Percentiles rank a stretch among this genome's conserved stretches.
These are phyloP conservation scores for Calamus simplicifolius DNA, from an alignment of 176 grass and related monocot genomes.

Conservation along the genomic window DNA sequence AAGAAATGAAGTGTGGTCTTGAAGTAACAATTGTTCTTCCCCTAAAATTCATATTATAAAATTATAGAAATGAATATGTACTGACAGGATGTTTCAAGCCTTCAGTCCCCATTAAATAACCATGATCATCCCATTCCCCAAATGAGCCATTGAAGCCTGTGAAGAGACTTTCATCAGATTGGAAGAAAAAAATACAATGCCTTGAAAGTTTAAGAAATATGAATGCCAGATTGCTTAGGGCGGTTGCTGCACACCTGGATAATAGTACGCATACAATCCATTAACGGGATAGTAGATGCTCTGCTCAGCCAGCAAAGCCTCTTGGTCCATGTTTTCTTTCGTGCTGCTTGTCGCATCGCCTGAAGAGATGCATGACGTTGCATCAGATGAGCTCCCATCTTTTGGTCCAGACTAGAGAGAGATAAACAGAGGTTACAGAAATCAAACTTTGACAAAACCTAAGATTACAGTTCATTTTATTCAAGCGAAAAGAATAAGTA, in stretches of 20 bases:
- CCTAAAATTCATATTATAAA: too few species aligned
- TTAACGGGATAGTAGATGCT: slow-evolving; percentile 3
- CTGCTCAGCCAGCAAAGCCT: neutral
- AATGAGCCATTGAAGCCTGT: slow-evolving; percentile 6
- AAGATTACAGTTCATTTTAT: neutral
- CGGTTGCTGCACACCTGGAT: neutral
- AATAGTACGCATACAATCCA: neutral
- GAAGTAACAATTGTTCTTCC: too few species aligned
- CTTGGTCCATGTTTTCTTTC: slow-evolving; percentile 9
- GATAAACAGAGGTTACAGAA: neutral
- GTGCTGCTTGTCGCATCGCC: neutral
- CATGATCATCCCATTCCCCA: neutral
- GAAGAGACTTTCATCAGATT: neutral
- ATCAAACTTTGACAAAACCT: slow-evolving; percentile 6
- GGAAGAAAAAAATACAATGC: neutral
- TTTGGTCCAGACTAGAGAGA: slow-evolving; percentile 4
- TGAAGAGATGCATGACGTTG: slow-evolving; percentile 6
- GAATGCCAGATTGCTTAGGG: too few species aligned
- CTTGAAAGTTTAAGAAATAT: too few species aligned
- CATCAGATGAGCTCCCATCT: slow-evolving; percentile 11
- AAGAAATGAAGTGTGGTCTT: too few species aligned
- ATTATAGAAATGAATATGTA: neutral
- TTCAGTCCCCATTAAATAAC: neutral
- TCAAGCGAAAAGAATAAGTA: neutral
- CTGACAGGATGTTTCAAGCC: slow-evolving; percentile 6